Evolutionary conservation across 1,139 yeast species (phyloP).

Genomic region (Martiniozyma asiatica): DNA sequence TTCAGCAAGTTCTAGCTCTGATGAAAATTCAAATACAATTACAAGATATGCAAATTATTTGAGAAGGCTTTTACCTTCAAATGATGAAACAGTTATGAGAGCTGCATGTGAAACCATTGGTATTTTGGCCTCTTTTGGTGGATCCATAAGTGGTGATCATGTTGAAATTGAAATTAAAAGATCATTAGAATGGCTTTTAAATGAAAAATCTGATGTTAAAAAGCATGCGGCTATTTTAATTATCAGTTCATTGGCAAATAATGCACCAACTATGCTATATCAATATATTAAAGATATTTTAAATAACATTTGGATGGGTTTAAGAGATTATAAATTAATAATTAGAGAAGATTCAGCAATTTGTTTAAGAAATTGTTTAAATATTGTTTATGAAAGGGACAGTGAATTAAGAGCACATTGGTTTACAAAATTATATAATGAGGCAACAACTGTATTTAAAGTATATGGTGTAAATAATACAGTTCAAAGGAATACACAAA

Average conservation of each 20-base stretch:
- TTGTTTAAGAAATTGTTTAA: slow-evolving; percentile 66
- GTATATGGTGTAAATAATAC: slow-evolving; percentile 5
- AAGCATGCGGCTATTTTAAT: slow-evolving; percentile 87
- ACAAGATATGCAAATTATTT: slow-evolving; percentile 84
- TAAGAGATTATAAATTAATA: slow-evolving; percentile 63
- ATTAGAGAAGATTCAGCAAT: slow-evolving; percentile 79
- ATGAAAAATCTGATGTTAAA: slow-evolving; percentile 69
- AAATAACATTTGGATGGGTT: slow-evolving; percentile 78
- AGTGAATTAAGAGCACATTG: slow-evolving; percentile 57
- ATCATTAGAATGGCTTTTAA: slow-evolving; percentile 80
- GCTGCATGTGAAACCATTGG: slow-evolving; percentile 83
- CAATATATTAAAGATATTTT: slow-evolving; percentile 68
- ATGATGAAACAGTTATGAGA: slow-evolving; percentile 73
- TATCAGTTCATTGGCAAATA: slow-evolving; percentile 71
- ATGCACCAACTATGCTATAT: slow-evolving; percentile 76
- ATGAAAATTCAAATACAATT: slow-evolving; percentile 78
- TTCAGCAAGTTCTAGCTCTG: slow-evolving; percentile 35
- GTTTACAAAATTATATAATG: slow-evolving; percentile 47
- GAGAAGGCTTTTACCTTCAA: slow-evolving; percentile 69
- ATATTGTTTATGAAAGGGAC: slow-evolving; percentile 72
- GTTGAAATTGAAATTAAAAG: slow-evolving; percentile 87
- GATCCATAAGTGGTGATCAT: slow-evolving; percentile 79
- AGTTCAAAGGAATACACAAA: neutral
- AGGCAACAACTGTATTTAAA: slow-evolving; percentile 20
- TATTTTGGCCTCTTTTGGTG: slow-evolving; percentile 79